Percentiles rank a stretch among this genome's conserved stretches.
These are phyloP conservation scores for Fagopyrum tataricum DNA, from an alignment of 148 eudicot genomes.

Conservation along the genomic window DNA sequence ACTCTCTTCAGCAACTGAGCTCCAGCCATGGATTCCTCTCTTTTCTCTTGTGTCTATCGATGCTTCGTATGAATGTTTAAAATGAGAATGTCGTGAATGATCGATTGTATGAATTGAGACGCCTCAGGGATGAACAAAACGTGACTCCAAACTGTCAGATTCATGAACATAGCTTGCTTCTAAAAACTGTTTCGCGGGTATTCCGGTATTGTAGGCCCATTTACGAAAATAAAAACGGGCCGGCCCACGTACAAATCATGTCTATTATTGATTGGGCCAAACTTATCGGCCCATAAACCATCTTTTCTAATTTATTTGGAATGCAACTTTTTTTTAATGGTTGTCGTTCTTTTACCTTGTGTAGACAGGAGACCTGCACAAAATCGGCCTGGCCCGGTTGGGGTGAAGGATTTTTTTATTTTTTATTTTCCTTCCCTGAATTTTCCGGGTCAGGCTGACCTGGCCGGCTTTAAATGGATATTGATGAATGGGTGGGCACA, in stretches of 20 bases:
- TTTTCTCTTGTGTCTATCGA: neutral
- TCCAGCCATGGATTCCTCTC: slow-evolving; percentile 21
- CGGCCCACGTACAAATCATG: neutral
- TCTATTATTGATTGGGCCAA: neutral
- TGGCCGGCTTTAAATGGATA: too few species aligned
- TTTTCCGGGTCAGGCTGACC: too few species aligned
- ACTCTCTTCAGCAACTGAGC: slow-evolving; percentile 54
- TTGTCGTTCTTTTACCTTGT: too few species aligned
- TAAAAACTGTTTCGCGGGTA: neutral
- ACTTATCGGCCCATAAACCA: too few species aligned
- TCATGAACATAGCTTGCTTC: neutral
- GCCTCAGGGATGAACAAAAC: neutral
- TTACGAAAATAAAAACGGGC: neutral
- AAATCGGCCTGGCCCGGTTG: too few species aligned
- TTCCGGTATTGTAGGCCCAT: neutral
- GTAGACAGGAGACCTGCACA: too few species aligned
- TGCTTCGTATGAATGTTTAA: neutral
- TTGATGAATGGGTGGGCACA: too few species aligned
- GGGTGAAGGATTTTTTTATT: too few species aligned
- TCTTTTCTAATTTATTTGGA: too few species aligned
- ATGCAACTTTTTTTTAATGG: too few species aligned
- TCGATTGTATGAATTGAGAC: neutral
- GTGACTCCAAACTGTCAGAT: neutral
- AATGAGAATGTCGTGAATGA: neutral
- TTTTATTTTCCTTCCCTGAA: too few species aligned